Evolutionary conservation across 2,329 filamentous ascomycete species (phyloP).

Genomic region (Oidium heveae): DNA sequence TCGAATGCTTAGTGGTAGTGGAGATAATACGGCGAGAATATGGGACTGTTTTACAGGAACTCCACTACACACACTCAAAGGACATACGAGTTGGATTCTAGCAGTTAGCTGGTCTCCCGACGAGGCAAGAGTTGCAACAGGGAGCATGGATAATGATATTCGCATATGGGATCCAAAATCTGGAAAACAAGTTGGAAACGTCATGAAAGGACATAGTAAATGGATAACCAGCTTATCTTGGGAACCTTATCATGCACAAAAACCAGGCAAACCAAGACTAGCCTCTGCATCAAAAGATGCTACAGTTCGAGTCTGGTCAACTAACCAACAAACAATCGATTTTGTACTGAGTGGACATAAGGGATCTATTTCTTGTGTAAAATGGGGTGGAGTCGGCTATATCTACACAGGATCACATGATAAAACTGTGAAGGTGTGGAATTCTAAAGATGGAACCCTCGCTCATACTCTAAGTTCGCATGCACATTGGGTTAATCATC

Average conservation of each 20-base stretch:
- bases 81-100: slow-evolving; percentile 76
- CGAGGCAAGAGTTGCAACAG: slow-evolving; percentile 56
- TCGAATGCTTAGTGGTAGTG: slow-evolving; percentile 64
- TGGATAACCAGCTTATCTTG: slow-evolving; percentile 74
- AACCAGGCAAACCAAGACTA: slow-evolving; percentile 45
- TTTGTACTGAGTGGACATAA: slow-evolving; percentile 74
- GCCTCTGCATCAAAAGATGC: slow-evolving; percentile 77
- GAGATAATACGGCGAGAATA: slow-evolving; percentile 73
- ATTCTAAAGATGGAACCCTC: slow-evolving; percentile 52
- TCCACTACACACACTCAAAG: slow-evolving; percentile 60
- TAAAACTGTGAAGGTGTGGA: slow-evolving; percentile 82
- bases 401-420: slow-evolving; percentile 76
- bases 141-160: slow-evolving; percentile 83
- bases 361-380: slow-evolving; percentile 67
- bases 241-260: slow-evolving; percentile 79
- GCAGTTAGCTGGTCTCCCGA: slow-evolving; percentile 74
- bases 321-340: slow-evolving; percentile 52
- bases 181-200: slow-evolving; percentile 43
- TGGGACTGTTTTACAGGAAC: slow-evolving; percentile 93
- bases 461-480: slow-evolving; percentile 59
- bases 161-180: slow-evolving; percentile 69
- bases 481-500: slow-evolving; percentile 86
- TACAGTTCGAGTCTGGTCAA: slow-evolving; percentile 71
- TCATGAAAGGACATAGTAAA: slow-evolving; percentile 63
- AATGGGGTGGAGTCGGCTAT: slow-evolving; percentile 74